Base-by-base conservation (phyloP, 306 rosid genomes). In the Urtica urens region DNA sequence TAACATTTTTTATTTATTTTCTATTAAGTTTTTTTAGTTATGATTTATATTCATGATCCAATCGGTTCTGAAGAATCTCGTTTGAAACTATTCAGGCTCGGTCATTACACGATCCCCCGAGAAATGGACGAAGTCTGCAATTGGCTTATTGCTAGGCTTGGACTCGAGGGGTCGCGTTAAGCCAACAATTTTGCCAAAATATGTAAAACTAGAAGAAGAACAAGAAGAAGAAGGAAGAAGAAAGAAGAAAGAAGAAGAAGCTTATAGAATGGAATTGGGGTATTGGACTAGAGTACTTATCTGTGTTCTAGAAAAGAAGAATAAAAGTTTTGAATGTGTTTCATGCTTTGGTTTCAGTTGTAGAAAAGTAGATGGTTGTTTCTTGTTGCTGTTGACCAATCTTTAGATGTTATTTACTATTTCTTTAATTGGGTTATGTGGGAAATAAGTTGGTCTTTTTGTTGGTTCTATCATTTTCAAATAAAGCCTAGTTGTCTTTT, bases 81-180 rank as follows among this genome's bases (percentile, higher is more conserved):
- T 7, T 30, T 14, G 51, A 53, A 33, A 60, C 41, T 44, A 31
- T 72, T 68, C 94, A 92, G 99, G 78, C 62, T 92, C 46, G 99
- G 96, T n/a, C 99, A 92, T 52, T 92, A 82, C 72, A 85, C 96
- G 39, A 71, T 92, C 44, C 96, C 96, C 3, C 80, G 75, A 73
- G 99, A 92, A 78, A 92, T 86, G 99, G 74, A 80, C 37, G 99
- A 92, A 42, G 94, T 92, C 54, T 92, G 93, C 64, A 73, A 59
- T 51, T 92, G 96, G 99, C 81, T 92, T 55, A 63, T 58, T 57
- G 68, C 83, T 55, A 78, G 85, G 79, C 51, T 92, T 42, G 99
- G 81, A 17, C 93, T 86, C 12, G 96, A 82, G 3, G 96, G 96
- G 2, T 66, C 58, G 17, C 66, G 62, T 13, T 66, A 39, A 33